A percentile compares a stretch with the other conserved stretches of the same genome.
These are phyloP conservation scores for Aspergillus sp. DNA, from an alignment of 2,329 filamentous ascomycete species.

Conservation along the genomic window DNA sequence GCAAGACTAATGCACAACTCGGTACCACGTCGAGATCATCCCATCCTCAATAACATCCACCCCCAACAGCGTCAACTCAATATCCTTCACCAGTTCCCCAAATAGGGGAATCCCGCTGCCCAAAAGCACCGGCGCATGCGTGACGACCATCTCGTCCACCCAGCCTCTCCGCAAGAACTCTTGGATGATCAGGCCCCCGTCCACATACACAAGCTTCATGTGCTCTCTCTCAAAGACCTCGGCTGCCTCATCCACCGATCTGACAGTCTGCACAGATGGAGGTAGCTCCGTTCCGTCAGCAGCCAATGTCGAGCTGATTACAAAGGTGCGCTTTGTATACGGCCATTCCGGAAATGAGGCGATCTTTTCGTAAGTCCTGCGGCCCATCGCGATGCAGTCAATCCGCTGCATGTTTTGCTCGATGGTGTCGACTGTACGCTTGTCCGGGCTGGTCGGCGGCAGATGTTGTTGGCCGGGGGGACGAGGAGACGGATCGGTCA, in stretches of 20 bases:
- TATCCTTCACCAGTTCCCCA: neutral
- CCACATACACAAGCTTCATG: conserved; percentile 4
- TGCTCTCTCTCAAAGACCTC: neutral
- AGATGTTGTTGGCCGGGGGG: neutral
- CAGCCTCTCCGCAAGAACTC: conserved; percentile 8
- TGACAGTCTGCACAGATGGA: neutral
- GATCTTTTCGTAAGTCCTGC: conserved; percentile 6
- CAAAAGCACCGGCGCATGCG: conserved; percentile 6
- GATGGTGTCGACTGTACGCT: neutral
- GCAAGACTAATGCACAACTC: neutral
- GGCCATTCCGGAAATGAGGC: conserved; percentile 1
- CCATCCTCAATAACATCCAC: conserved; percentile 11
- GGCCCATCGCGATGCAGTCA: conserved; percentile 11
- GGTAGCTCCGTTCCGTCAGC: neutral
- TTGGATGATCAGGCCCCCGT: conserved; percentile 7
- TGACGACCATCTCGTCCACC: conserved; percentile 12
- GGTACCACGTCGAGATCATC: conserved; percentile 8
- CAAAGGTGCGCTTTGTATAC: conserved; percentile 4
- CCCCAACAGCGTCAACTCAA: conserved; percentile 1
- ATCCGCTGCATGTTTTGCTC: conserved; percentile 8
- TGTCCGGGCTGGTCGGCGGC: neutral
- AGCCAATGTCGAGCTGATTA: conserved; percentile 3
- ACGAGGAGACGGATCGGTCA: neutral
- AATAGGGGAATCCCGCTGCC: conserved; percentile 2
- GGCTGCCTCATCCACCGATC: conserved; percentile 2